Evolutionary conservation across 208 protist genomes (phyloP), one percentile per base, ranked within the genome.

Genomic region (Wallacemonas collosoma): DNA sequence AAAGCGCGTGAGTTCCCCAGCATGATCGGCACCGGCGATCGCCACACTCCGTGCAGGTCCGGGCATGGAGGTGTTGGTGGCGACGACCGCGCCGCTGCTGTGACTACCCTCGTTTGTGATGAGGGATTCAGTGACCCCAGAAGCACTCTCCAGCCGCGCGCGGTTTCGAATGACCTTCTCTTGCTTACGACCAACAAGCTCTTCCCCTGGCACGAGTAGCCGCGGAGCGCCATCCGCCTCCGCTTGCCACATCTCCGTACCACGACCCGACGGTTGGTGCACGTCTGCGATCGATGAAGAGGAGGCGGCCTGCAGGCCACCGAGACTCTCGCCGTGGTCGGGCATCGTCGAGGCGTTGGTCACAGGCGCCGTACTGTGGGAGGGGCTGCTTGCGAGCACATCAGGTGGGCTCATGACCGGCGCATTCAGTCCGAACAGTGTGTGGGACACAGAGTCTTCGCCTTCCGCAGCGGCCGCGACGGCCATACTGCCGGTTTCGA

Each of bases 341-440:
- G 60, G 36, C 60, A 65, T 65, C 60, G 60, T 65, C 41, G 60
- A 45, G 38, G 60, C 60, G 11, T 6, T 26, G 41, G 60, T 65
- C 41, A 6, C 60, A 38, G 44, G 47, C 35, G 58, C 38, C 53
- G 43, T 47, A n/a, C 58, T 62, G 5, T 11, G 15, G 15, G 58
- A 56, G 14, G 15, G 12, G 68, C 58, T 53, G 47, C 48, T 47
- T 12, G n/a, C 68, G 15, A 61, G 6, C 11, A 11, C 68, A 26
- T 15, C 54, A 26, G 6, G 14, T 8, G 53, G 53, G 8, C 6
- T 14, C 35, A 11, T 35, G 36, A 54, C 54, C 54, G 68, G 35
- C 47, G 68, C 53, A 4, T 51, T 57, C 4, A 51, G n/a, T 5
- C 56, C 56, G 35, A 51, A 63, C 26, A 2, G 63, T 5, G 54